Conservation (phyloP, 2,329 filamentous ascomycete genomes). For the Fusarium anthophilum region DNA sequence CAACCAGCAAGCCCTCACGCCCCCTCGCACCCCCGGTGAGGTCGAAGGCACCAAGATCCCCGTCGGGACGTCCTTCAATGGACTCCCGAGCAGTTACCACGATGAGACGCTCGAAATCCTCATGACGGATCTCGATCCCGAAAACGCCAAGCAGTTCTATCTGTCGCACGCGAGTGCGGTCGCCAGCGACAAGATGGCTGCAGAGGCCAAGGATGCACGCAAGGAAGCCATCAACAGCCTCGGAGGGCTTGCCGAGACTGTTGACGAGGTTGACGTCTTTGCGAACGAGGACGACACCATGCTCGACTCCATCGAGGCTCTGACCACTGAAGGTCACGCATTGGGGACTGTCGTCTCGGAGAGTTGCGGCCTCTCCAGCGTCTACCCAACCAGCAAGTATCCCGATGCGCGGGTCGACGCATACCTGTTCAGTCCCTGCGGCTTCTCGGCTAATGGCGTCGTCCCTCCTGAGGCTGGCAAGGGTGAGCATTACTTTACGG, state of each 20-base stretch:
- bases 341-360: slow-evolving; percentile 93
- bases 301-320: slow-evolving; percentile 71
- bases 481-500: slow-evolving; percentile 91
- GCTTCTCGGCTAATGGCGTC: slow-evolving; percentile 96
- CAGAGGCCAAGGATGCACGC: slow-evolving; percentile 71
- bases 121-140: slow-evolving; percentile 76
- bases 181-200: slow-evolving; percentile 81
- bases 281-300: slow-evolving; percentile 68
- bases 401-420: slow-evolving; percentile 94
- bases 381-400: slow-evolving; percentile 88
- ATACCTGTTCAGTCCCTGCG: slow-evolving; percentile 95
- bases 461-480: slow-evolving; percentile 74
- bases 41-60: slow-evolving; percentile 61
- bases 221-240: slow-evolving; percentile 67
- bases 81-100: slow-evolving; percentile 59
- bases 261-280: slow-evolving; percentile 82
- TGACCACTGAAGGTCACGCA: slow-evolving; percentile 93
- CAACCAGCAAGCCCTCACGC: slow-evolving; percentile 78
- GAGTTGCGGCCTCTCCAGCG: slow-evolving; percentile 84
- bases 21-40: slow-evolving; percentile 78
- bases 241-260: slow-evolving; percentile 62
- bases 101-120: slow-evolving; percentile 82
- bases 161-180: slow-evolving; percentile 82
- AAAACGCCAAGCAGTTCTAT: slow-evolving; percentile 77
- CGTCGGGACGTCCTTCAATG: slow-evolving; percentile 55